A percentile compares a stretch with the other conserved stretches of the same genome.
Evolutionary conservation across 2,329 filamentous ascomycete genomes (phyloP).

Genomic region (Scleromitrula shiraiana): DNA sequence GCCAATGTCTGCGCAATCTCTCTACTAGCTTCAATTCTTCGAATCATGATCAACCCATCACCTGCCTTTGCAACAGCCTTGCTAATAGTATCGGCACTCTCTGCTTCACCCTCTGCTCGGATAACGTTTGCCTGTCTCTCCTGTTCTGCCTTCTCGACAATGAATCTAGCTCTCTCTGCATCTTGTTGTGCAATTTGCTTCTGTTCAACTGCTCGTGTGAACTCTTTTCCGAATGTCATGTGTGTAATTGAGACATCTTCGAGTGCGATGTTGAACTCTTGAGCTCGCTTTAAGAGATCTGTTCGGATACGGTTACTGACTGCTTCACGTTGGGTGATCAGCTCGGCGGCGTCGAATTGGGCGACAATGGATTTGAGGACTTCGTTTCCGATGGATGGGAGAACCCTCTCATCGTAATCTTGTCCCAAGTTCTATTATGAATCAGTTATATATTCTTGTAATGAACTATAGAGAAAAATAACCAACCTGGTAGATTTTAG

Average conservation of each 20-base stretch:
- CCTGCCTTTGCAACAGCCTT: slow-evolving; percentile 89
- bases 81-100: slow-evolving; percentile 91
- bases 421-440: slow-evolving; percentile 74
- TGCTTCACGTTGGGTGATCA: slow-evolving; percentile 97
- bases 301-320: slow-evolving; percentile 89
- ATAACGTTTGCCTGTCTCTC: slow-evolving; percentile 98
- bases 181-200: slow-evolving; percentile 99
- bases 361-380: slow-evolving; percentile 97
- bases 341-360: slow-evolving; percentile 96
- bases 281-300: slow-evolving; percentile 84
- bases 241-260: slow-evolving; percentile 99
- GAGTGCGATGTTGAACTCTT: slow-evolving; percentile 97
- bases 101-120: slow-evolving; percentile 93
- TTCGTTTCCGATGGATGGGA: slow-evolving; percentile 98
- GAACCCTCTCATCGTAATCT: slow-evolving; percentile 97
- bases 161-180: slow-evolving; percentile 92
- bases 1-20: slow-evolving; percentile 91
- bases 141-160: slow-evolving; percentile 98
- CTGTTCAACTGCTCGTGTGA: slow-evolving; percentile 97
- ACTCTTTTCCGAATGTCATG: slow-evolving; percentile 99
- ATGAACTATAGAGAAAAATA: neutral
- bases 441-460: neutral
- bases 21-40: slow-evolving; percentile 92
- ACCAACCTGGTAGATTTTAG: slow-evolving; percentile 95
- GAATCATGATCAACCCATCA: slow-evolving; percentile 89